Evolutionary conservation across 768 basidiomycete species (phyloP), one percentile per base, ranked within the genome.

Genomic region (Boletales sp.): DNA sequence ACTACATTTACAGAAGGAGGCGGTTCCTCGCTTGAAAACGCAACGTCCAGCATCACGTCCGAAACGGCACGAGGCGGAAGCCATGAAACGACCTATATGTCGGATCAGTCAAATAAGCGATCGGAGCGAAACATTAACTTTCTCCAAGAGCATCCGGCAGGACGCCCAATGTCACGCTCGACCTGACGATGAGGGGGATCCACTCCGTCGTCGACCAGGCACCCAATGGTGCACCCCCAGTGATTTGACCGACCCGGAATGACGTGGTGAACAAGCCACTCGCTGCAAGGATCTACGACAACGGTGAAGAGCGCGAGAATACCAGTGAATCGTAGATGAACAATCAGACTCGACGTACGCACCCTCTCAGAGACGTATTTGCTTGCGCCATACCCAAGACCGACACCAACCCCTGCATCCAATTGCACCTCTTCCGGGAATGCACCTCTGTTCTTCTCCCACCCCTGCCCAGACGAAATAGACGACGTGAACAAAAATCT

Each of bases 281-380:
- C 39, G 54, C 56, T 6, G 59, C 60, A 9, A 74, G 56, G 15
- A 73, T 57, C 64, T 70, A 13, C 34, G 8, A 24, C 2, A 9
- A 3, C 13, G 15, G 32, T 5, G 4, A n/a, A 11, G 7, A 14
- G 17, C 18, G 19, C 12, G 11, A 32, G 24, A 27, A 3, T 27
- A 6, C 3, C 12, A 9, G 14, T 14, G 35, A 17, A 45, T 29
- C 17, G 4, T 27, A 13, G 27, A 46, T n/a, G 18, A 31, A 40
- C 34, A 15, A 50, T n/a, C n/a, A 1, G 4, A 27, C 1, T 15
- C 8, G 14, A 48, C 68, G 18, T 30, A n/a, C 45, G 17, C 40
- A 70, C 65, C 45, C 67, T 50, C 56, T 74, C 74, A 1, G 65
- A 37, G 2, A 70, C 65, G 51, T 72, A 73, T 58, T 74, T 74